Conservation (phyloP, 768 basidiomycete species). For the Lyophyllum decastes region DNA sequence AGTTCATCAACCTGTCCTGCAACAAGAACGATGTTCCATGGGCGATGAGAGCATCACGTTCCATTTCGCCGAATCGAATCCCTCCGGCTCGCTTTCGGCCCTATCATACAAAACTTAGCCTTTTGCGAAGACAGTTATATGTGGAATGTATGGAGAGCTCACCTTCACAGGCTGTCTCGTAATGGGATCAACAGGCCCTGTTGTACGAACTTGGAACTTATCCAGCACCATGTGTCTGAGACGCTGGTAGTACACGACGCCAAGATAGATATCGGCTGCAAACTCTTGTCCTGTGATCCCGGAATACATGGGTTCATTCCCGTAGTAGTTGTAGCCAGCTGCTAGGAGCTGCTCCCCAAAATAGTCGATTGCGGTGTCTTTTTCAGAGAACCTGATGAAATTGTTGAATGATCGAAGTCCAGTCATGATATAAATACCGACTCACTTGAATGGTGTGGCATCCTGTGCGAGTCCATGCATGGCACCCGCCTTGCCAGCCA, state of each 20-base stretch:
- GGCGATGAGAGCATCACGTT: conserved; percentile 96
- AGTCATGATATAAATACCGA: conserved; percentile 11
- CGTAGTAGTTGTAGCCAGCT: conserved; percentile 98
- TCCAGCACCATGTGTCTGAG: conserved; percentile 99
- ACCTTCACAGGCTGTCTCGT: conserved; percentile 98
- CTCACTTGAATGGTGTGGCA: conserved; percentile 96
- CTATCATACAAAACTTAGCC: conserved; percentile 36
- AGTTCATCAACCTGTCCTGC: conserved; percentile 99
- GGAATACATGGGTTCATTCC: conserved; percentile 99
- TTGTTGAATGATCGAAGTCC: conserved; percentile 15
- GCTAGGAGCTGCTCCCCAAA: conserved; percentile 94
- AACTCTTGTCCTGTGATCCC: conserved; percentile 99
- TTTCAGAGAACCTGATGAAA: conserved; percentile 79
- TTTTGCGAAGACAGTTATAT: neutral
- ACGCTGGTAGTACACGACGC: conserved; percentile 98
- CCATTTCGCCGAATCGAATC: conserved; percentile 99
- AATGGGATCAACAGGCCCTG: conserved; percentile 93
- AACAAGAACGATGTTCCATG: conserved; percentile 98
- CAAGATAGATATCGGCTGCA: conserved; percentile 97
- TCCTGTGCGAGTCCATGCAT: conserved; percentile 99
- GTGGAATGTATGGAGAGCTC: conserved; percentile 21
- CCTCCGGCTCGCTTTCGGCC: conserved; percentile 98
- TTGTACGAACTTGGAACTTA: conserved; percentile 99
- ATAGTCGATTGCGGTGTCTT: conserved; percentile 96
- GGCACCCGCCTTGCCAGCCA: conserved; percentile 99